Percentiles rank a stretch among this genome's conserved stretches.
phyloP scores from a whole-genome alignment of 75 land plant species.

The Selaginella moellendorffii region DNA sequence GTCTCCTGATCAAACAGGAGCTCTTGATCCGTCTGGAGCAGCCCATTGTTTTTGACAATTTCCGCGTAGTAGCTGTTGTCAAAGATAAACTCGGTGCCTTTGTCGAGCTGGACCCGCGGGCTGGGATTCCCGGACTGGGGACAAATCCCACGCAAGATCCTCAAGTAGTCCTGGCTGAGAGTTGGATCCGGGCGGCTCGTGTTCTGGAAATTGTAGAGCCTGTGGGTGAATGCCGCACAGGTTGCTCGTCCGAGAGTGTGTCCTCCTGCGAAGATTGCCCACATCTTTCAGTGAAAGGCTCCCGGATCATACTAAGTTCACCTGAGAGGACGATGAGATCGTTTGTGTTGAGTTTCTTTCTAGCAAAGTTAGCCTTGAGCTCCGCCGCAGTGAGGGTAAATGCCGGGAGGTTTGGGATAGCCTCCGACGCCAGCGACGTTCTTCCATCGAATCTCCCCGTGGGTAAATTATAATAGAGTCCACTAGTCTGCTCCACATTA shows the following conservation, averaged over 20 bases:
- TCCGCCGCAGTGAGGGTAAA: neutral
- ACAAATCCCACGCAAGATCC: neutral
- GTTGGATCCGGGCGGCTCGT: slow-evolving; percentile 36
- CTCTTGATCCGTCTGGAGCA: slow-evolving; percentile 49
- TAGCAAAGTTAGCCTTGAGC: neutral
- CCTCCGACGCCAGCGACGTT: neutral
- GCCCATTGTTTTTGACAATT: slow-evolving; percentile 24
- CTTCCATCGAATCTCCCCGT: neutral
- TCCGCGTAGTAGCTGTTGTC: slow-evolving; percentile 39
- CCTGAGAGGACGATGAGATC: neutral
- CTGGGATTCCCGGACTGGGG: neutral
- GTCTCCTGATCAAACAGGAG: slow-evolving; percentile 26
- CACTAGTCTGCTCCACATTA: neutral
- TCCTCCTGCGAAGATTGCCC: slow-evolving; percentile 18
- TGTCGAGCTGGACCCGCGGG: slow-evolving; percentile 13
- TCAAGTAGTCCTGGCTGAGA: slow-evolving; percentile 8
- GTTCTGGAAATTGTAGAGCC: slow-evolving; percentile 22
- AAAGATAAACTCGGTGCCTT: slow-evolving; percentile 15
- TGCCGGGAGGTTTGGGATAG: neutral
- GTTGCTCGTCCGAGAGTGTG: slow-evolving; percentile 35
- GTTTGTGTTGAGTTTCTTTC: neutral
- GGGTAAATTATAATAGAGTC: neutral
- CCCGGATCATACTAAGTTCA: neutral
- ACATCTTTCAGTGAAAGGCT: too few relatives aligned
- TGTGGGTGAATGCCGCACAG: slow-evolving; percentile 23